A percentile compares a stretch with the other conserved stretches of the same genome.
Conservation (phyloP, 2,329 filamentous ascomycete species). For the Paradendryphiella salina region DNA sequence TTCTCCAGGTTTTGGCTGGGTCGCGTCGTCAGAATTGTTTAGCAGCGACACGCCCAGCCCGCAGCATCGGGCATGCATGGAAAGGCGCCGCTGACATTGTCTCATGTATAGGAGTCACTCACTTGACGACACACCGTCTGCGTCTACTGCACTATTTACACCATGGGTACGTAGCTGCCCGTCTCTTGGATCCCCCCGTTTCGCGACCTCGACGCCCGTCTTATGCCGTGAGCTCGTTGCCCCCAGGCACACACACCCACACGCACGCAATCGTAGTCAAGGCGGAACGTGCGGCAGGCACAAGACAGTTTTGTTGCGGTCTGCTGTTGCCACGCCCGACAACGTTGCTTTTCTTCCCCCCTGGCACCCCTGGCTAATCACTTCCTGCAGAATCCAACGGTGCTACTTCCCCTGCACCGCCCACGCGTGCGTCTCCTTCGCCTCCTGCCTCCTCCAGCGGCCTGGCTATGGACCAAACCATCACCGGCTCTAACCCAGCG, state of each 20-base stretch:
- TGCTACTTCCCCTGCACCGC: constrained; percentile 47
- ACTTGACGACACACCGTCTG: constrained; percentile 36
- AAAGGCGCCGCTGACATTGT: constrained; percentile 28
- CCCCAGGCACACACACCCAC: constrained; percentile 16
- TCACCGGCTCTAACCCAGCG: constrained; percentile 52
- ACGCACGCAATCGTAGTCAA: constrained; percentile 6
- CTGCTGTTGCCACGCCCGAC: constrained; percentile 17
- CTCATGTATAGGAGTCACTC: constrained; percentile 40
- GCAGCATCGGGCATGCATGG: constrained; percentile 12
- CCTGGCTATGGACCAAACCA: constrained; percentile 62
- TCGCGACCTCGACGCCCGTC: constrained; percentile 16
- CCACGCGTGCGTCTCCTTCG: constrained; percentile 53
- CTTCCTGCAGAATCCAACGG: constrained; percentile 51
- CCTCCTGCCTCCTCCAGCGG: constrained; percentile 54
- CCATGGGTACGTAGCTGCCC: constrained; percentile 46
- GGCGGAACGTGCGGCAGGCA: constrained; percentile 10
- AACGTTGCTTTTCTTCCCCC: constrained; percentile 10
- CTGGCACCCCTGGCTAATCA: constrained; percentile 33
- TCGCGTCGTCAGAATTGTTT: constrained; percentile 42
- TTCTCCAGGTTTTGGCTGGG: constrained; percentile 41
- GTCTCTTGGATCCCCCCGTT: constrained; percentile 1
- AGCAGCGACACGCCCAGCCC: constrained; percentile 25
- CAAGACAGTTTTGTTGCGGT: constrained; percentile 18
- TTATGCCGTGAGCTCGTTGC: constrained; percentile 12
- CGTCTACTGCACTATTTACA: constrained; percentile 36